A percentile compares a stretch with the other conserved stretches of the same genome.
Evolutionary conservation across 169 alveolate species (phyloP).

Genomic region (Perkinsus chesapeaki): DNA sequence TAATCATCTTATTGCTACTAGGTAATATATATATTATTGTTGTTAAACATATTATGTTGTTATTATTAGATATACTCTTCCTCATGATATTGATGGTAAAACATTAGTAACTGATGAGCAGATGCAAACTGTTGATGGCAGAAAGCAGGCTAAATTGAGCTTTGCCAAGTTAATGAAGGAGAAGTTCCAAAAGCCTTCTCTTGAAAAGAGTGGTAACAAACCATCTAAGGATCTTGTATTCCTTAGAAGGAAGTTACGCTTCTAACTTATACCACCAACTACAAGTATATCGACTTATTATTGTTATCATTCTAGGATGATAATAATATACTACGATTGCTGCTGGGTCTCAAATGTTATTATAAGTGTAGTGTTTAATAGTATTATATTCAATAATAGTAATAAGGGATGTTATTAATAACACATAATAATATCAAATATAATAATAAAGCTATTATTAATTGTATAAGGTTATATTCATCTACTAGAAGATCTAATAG

Average conservation of each 20-base stretch:
- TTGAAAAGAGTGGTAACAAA: background rate
- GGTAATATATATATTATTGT: slow-evolving; percentile 45
- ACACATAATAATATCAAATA: no score
- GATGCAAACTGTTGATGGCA: background rate
- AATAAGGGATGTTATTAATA: no score
- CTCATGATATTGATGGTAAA: background rate
- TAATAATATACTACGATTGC: background rate
- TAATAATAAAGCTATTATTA: no score
- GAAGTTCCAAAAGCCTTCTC: background rate
- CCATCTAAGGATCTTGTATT: background rate
- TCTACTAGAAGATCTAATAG: no score
- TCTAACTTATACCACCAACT: background rate
- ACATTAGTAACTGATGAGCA: background rate
- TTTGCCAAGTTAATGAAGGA: background rate
- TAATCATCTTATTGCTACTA: slow-evolving; percentile 90
- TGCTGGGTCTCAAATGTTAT: background rate
- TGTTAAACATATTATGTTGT: background rate
- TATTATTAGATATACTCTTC: background rate
- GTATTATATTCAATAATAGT: no score
- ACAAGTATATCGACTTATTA: no score
- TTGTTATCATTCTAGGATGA: background rate
- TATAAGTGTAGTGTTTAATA: background rate
- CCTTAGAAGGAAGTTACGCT: background rate
- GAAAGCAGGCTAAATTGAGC: background rate
- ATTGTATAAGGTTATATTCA: no score